Base-by-base conservation (phyloP, 805 yeast species). In the Wickerhamomyces sydowiorum region DNA sequence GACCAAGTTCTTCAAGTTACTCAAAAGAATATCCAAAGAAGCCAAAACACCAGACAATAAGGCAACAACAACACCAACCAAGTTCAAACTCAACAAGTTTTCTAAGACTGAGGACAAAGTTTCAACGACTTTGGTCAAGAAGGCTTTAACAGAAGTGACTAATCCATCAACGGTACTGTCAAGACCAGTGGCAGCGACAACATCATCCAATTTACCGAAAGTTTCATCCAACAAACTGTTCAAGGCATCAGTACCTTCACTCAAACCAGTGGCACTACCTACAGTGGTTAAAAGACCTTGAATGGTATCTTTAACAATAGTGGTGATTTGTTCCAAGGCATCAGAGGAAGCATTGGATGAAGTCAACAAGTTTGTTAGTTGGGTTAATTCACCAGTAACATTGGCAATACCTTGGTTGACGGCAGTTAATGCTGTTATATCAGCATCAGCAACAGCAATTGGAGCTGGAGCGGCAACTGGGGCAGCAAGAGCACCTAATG, bases 61-160 rank as follows among this genome's bases (percentile, higher is more conserved):
- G 18, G 47, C 31, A 14, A 45, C 41, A 24, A 49, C 45, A 33
- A 44, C 43, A 39, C 50, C 53, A 29, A 37, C 36, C 43, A 48
- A 41, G 49, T 48, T 46, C 31, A 44, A 39, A 6, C 34, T n/a
- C 25, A 46, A 28, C 40, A 46, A 46, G 44, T 31, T 30, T n/a
- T 23, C 36, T 12, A 39, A 8, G 30, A 43, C 44, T 6, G 25
- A 17, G 19, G 15, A 6, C 19, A 50, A 20, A n/a, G 49, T 44
- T 23, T 38, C 7, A 7, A 38, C 28, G 12, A 48, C 17, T 35
- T 40, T 43, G 3, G 10, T n/a, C 28, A 45, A 40, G 31, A 44
- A 23, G 10, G 14, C 13, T n/a, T 18, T 28, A 22, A 45, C 43
- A 14, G 25, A 6, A 17, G 36, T 7, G 27, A 45, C 19, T 23